A percentile compares a stretch with the other conserved stretches of the same genome.
phyloP scores from a whole-genome alignment of 2,329 filamentous ascomycete genomes.

The Aspergillus chevalieri region DNA sequence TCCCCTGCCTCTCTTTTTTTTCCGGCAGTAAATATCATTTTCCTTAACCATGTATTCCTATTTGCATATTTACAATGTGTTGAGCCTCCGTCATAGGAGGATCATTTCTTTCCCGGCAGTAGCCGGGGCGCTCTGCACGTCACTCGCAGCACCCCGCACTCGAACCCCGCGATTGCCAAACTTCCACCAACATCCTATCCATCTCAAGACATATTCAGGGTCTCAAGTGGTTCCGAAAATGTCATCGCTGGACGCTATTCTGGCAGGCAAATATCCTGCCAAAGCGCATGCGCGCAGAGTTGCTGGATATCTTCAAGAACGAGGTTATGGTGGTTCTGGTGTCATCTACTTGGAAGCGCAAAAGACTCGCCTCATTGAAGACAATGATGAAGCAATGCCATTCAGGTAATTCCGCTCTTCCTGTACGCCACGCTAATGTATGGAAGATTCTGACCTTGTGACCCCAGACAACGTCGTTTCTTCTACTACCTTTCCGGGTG shows the following conservation, averaged over 20 bases:
- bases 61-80: too few species aligned
- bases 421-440: background rate
- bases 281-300: constrained; percentile 82
- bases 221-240: background rate
- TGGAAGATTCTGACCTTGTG: background rate
- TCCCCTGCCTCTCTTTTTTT: background rate
- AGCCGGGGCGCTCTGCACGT: too few species aligned
- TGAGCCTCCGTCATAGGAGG: too few species aligned
- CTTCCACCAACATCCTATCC: too few species aligned
- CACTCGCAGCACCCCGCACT: too few species aligned
- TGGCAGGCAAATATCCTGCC: constrained; percentile 65
- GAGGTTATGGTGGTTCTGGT: constrained; percentile 60
- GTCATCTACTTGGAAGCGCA: constrained; percentile 85
- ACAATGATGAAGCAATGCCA: constrained; percentile 75
- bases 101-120: too few species aligned
- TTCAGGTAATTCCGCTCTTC: constrained; percentile 56
- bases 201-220: too few species aligned
- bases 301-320: constrained; percentile 65
- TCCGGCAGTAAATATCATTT: too few species aligned
- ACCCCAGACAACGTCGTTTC: constrained; percentile 69
- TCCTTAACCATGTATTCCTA: too few species aligned
- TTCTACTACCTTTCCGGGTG: constrained; percentile 95
- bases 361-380: constrained; percentile 73
- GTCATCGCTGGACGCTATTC: constrained; percentile 28
- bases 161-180: too few species aligned